Base-by-base conservation (phyloP, 2,329 filamentous ascomycete species). In the Aspergillus sp. region DNA sequence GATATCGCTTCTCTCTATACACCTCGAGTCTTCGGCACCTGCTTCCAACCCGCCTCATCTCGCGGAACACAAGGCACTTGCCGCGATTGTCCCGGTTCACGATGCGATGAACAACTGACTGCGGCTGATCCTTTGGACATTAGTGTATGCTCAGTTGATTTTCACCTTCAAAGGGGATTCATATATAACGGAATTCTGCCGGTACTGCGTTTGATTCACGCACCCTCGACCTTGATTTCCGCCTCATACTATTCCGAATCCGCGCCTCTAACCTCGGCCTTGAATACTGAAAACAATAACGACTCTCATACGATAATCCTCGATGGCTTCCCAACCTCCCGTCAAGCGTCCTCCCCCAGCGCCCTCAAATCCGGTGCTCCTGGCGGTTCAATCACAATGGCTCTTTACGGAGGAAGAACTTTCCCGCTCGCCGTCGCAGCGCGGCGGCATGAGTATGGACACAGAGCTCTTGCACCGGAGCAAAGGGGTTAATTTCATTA, bases 401-500 rank as follows among this genome's bases (percentile, higher is more conserved):
- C 83, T 91, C 55, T 98, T 97, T 73, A 90, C 88, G 13, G 83
- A 89, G 46, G 87, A 91, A 48, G 95, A 99, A 76, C 83, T 96
- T 24, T 78, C 85, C 53, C 90, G 89, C 70, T 89, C 91, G 6
- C 95, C 95, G 0, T 95, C 91, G 52, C 87, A 96, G 58, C 76
- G 92, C 13, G 90, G 96, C 65, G 93, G 93, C 20, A 85, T 98
- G 71, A 74, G 86, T 8, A 82, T 87, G 3, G 84, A 87, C 30
- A 88, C 95, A 70, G 95, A 98, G 77, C 83, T 91, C 61, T 83
- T 89, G 63, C 83, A 90, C 58, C 86, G 95, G 56, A 89, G 90
- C 60, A 98, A 98, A 74, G 93, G 95, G 47, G 89, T 97, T 70
- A 96, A 96, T 74, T 99, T 99, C 77, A 96, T 99, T 68, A 88